phyloP scores from a whole-genome alignment of 1,284 basidiomycete genomes.

The Takashimella koratensis region DNA sequence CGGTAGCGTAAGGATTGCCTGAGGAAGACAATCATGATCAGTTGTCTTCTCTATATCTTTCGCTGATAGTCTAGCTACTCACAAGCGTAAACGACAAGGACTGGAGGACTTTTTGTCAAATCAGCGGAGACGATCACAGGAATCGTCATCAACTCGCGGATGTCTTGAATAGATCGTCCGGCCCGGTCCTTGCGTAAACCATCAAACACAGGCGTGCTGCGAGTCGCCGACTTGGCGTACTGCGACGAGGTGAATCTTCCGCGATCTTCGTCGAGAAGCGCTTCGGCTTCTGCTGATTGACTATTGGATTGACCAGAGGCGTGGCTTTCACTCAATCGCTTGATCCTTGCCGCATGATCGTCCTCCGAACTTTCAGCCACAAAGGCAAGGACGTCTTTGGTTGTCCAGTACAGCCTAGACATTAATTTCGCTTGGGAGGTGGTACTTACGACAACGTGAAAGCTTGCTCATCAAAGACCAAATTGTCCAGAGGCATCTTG shows the following conservation, averaged over 20 bases:
- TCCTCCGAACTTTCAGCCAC: conserved; percentile 86
- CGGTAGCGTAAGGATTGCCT: conserved; percentile 1
- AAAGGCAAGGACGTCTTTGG: conserved; percentile 86
- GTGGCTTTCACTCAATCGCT: conserved; percentile 78
- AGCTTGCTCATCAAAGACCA: conserved; percentile 87
- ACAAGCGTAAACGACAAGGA: conserved; percentile 62
- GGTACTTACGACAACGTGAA: conserved; percentile 60
- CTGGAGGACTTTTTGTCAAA: conserved; percentile 87
- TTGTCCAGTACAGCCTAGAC: conserved; percentile 62
- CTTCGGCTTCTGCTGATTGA: conserved; percentile 75
- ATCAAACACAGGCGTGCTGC: conserved; percentile 67
- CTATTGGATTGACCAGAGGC: conserved; percentile 58
- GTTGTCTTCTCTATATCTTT: not conserved
- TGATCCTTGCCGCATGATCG: conserved; percentile 85
- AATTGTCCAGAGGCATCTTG: conserved; percentile 97
- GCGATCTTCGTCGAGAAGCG: conserved; percentile 77
- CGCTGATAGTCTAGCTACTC: too few relatives aligned
- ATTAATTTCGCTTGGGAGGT: not conserved
- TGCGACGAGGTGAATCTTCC: conserved; percentile 63
- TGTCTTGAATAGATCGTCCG: conserved; percentile 88
- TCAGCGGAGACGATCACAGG: conserved; percentile 92
- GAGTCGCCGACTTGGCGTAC: conserved; percentile 70
- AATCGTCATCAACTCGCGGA: conserved; percentile 81
- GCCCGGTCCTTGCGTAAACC: conserved; percentile 64
- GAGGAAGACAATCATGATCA: not conserved